Base-by-base conservation (phyloP, 345 rosid genomes). In the Lumnitzera littorea region DNA sequence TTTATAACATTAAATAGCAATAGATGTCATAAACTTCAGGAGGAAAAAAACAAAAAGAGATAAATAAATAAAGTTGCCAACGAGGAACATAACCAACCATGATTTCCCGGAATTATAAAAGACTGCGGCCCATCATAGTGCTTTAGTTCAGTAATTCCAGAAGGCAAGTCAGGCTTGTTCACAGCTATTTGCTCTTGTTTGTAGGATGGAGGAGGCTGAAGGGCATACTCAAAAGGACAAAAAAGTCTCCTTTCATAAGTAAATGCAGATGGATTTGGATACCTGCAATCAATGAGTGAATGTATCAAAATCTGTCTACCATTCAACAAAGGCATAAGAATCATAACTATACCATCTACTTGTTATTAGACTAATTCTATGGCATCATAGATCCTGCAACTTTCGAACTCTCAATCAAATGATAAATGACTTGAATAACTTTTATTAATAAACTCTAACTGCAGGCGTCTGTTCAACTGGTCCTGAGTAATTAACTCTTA, bases 41-140 rank as follows among this genome's bases (percentile, higher is more conserved):
- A 13, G 15, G 54, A 68, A 55, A 63, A 62, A 58, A 24, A 27
- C 53, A 53, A 63, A 62, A 58, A 24, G 31, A 64, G 10, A 23
- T 53, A 68, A 27, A 2, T 3, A 27, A 56, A 53, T 60, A 62
- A 58, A 24, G 15, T 53, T 55, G 52, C 46, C n/a, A 50, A 67
- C 36, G 65, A 58, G 60, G 68, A 71, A 24, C 49, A 67, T 57
- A 62, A 80, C 96, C 61, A 57, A 94, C 99, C 99, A 69, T 94
- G 99, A 66, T 94, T 94, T 78, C 99, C 99, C 57, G 99, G 99
- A 70, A 94, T 90, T 58, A 84, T 57, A 68, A 90, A 94, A 73
- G 95, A 84, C 74, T 90, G 97, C 43, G 99, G 99, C 50, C 99
- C 99, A 56, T 83, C 78, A 77, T 90, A 94, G 57, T 85, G 78